Evolutionary conservation across 2,329 filamentous ascomycete genomes (phyloP), one percentile per base, ranked within the genome.

Genomic region (Thielaviopsis populi): DNA sequence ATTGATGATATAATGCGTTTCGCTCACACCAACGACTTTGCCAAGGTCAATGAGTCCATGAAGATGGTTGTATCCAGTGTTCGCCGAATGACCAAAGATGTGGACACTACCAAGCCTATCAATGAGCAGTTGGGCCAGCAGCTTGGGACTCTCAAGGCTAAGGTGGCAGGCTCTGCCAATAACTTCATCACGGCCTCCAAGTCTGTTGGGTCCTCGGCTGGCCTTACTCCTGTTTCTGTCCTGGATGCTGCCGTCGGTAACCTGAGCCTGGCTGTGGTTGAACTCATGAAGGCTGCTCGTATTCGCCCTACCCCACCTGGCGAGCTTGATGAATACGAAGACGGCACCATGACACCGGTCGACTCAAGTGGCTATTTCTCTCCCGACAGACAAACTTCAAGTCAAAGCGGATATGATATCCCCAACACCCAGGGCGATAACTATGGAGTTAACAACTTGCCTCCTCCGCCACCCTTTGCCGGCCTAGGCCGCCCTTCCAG

Each of bases 101-200:
- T 96, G 33, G 84, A 86, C 62, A 79, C 82, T 58, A 77, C 81
- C 13, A 74, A 76, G 10, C 74, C 78, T 1, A 79, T 75, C 42
- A 80, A 83, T 67, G 81, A 81, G 42, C 77, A 82, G 17, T 67
- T 78, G 33, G 73, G 76, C 43, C 81, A 83, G 68, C 78, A 86
- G 67, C 83, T 84, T 68, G 77, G 79, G 33, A 90, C 86, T 73
- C 80, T 95, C 66, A 95, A 89, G 74, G 81, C 83, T 60, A 86
- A 87, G 65, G 87, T 97, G 2, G 95, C 91, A n/a, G 87, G 87
- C 1, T 95, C 92, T 1, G 91, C 94, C 59, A 97, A 97, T 78
- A 94, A 92, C 71, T 79, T 99, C 65, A 96, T 97, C 70, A 97
- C 92, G 1, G 90, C 92, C 1, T 87, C 89, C 41, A 96, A 95